phyloP scores from a whole-genome alignment of 306 rosid species.

The Trifolium dubium region DNA sequence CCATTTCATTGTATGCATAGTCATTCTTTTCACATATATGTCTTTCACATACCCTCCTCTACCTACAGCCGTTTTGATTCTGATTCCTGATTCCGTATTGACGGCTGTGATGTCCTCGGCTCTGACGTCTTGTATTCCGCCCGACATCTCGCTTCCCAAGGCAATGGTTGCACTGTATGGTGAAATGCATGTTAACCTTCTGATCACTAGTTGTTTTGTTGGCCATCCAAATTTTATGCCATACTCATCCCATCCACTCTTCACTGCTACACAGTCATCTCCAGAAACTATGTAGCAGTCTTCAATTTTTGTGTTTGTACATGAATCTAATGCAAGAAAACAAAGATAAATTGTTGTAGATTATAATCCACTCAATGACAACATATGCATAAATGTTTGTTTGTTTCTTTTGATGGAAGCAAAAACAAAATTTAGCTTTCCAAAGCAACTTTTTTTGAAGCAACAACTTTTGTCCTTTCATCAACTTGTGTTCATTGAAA shows the following conservation, averaged over 20 bases:
- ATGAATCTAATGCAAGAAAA: slow-evolving; percentile 56
- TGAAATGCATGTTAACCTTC: slow-evolving; percentile 76
- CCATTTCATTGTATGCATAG: slow-evolving; percentile 78
- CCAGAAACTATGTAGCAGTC: slow-evolving; percentile 90
- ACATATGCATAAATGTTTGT: neutral
- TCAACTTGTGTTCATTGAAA: neutral
- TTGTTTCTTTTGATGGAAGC: neutral
- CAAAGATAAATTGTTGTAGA: neutral
- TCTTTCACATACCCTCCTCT: slow-evolving; percentile 84
- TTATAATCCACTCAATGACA: neutral
- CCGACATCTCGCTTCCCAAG: slow-evolving; percentile 84
- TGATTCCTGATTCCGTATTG: slow-evolving; percentile 65
- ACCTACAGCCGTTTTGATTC: slow-evolving; percentile 79
- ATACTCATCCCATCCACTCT: slow-evolving; percentile 90
- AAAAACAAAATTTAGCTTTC: neutral
- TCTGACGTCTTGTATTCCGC: slow-evolving; percentile 78
- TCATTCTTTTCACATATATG: slow-evolving; percentile 67
- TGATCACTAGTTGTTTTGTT: slow-evolving; percentile 64
- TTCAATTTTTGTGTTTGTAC: slow-evolving; percentile 76
- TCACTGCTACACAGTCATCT: slow-evolving; percentile 82
- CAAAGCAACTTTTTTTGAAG: neutral
- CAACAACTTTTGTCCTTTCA: neutral
- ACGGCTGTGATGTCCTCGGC: slow-evolving; percentile 75
- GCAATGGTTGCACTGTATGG: slow-evolving; percentile 83
- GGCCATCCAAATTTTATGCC: slow-evolving; percentile 82